These are phyloP conservation scores for Rhynchospora tenuis DNA, from an alignment of 176 grass and related monocot species.

Conservation along the genomic window DNA sequence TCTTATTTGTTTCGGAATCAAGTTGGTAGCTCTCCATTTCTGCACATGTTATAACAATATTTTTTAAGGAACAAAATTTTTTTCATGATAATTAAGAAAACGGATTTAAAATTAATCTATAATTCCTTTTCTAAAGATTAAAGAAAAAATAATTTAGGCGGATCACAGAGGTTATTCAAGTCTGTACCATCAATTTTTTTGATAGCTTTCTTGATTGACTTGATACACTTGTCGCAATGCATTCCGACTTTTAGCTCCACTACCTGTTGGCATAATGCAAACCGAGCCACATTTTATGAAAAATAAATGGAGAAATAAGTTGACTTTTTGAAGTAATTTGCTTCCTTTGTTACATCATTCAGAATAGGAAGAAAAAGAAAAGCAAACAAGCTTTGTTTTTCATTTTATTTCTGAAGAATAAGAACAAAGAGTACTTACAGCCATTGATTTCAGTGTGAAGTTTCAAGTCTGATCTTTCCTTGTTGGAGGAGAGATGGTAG, in stretches of 20 bases:
- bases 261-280: conserved; percentile 37
- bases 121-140: not conserved
- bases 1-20: conserved; percentile 69
- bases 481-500: conserved; percentile 13
- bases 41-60: conserved; percentile 18
- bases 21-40: conserved; percentile 87
- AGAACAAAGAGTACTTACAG: conserved; percentile 47
- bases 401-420: not conserved
- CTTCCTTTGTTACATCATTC: not conserved
- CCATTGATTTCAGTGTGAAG: conserved; percentile 30
- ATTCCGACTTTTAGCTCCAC: conserved; percentile 92
- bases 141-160: not conserved
- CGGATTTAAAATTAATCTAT: not conserved
- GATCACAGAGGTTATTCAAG: not conserved
- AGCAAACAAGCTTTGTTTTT: not conserved
- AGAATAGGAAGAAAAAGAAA: no score
- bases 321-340: not conserved
- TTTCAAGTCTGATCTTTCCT: conserved; percentile 12
- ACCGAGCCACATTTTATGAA: not conserved
- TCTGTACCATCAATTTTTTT: conserved; percentile 73
- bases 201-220: conserved; percentile 90
- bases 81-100: not conserved
- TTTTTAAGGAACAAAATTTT: not conserved
- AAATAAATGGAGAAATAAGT: not conserved
- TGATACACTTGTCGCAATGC: conserved; percentile 93